Evolutionary conservation across 345 rosid species (phyloP).

Genomic region (Dovyalis caffra): DNA sequence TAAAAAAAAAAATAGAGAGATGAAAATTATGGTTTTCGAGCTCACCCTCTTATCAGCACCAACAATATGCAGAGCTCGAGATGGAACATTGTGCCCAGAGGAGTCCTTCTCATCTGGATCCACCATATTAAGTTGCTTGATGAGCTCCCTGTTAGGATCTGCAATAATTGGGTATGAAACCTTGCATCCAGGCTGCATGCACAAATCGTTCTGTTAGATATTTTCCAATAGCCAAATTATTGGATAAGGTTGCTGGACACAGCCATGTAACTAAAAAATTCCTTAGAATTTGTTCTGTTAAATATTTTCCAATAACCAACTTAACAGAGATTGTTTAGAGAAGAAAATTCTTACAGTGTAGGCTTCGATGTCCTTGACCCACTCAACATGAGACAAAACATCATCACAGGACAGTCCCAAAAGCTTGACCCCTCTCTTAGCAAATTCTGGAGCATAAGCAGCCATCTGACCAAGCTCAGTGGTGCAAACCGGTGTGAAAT

Average conservation of each 20-base stretch:
- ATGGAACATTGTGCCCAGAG: constrained; percentile 40
- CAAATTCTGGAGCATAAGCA: constrained; percentile 46
- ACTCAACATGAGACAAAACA: constrained; percentile 51
- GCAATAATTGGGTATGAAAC: constrained; percentile 71
- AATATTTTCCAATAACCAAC: not conserved
- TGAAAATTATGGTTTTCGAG: not conserved
- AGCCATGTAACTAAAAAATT: too few species aligned
- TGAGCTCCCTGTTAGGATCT: constrained; percentile 57
- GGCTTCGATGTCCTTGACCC: constrained; percentile 81
- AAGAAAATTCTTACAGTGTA: constrained; percentile 37
- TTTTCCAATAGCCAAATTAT: too few species aligned
- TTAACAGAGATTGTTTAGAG: not conserved
- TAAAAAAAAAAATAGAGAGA: not conserved
- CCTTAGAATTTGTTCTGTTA: too few species aligned
- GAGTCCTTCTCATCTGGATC: constrained; percentile 63
- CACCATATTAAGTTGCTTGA: constrained; percentile 73
- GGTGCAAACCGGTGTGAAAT: constrained; percentile 85
- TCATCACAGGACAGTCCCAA: constrained; percentile 80
- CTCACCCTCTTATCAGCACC: constrained; percentile 62
- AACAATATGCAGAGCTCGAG: constrained; percentile 73
- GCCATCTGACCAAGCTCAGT: constrained; percentile 78
- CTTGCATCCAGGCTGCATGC: constrained; percentile 51
- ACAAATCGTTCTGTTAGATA: not conserved
- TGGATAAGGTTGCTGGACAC: not conserved
- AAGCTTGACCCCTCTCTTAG: constrained; percentile 62